Conservation (phyloP, 495 filamentous ascomycete genomes). For the Melanomma pulvis-pyrius region DNA sequence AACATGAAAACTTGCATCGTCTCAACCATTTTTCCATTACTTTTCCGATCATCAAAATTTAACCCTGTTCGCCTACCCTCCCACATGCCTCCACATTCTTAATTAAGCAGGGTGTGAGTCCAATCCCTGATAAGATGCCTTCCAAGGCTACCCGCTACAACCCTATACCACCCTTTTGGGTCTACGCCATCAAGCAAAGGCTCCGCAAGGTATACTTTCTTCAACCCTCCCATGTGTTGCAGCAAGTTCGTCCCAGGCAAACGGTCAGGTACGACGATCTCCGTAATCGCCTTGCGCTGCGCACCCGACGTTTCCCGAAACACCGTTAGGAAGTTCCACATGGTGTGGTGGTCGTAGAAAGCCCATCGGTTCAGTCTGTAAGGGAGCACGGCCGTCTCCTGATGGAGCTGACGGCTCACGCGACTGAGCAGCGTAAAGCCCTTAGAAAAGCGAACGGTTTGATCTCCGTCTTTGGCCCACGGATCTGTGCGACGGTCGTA, state of each 20-base stretch:
- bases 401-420: not conserved
- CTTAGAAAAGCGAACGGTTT: not conserved
- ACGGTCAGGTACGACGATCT: not conserved
- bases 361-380: not conserved
- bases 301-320: not conserved
- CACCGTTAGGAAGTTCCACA: conserved; percentile 19
- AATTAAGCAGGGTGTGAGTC: too few species aligned
- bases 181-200: not conserved
- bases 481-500: not conserved
- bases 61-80: too few species aligned
- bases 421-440: not conserved
- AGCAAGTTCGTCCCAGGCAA: not conserved
- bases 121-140: too few species aligned
- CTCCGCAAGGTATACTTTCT: not conserved
- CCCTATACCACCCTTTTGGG: not conserved
- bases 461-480: not conserved
- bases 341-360: conserved; percentile 1
- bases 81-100: too few species aligned
- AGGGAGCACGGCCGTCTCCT: not conserved
- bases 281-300: conserved; percentile 5
- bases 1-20: too few species aligned
- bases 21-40: too few species aligned
- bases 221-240: not conserved
- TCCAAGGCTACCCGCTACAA: too few species aligned
- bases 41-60: too few species aligned